Conservation (phyloP, 495 filamentous ascomycete species). For the Geoglossum glabrum region DNA sequence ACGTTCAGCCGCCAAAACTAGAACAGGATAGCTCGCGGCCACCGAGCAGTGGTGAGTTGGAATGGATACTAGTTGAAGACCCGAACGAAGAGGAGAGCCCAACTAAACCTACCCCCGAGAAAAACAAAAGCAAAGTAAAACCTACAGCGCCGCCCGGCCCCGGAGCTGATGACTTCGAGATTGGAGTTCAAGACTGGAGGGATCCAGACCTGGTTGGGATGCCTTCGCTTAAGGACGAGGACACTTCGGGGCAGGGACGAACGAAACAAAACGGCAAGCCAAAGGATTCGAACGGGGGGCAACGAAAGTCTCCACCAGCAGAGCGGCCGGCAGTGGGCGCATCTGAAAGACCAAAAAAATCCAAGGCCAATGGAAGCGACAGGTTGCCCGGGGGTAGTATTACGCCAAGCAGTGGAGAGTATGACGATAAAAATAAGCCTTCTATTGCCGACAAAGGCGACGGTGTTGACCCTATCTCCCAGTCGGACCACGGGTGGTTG, state of each 20-base stretch:
- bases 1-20: constrained; percentile 10
- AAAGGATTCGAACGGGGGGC: constrained; percentile 3
- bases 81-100: constrained; percentile 29
- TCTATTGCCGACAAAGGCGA: constrained; percentile 10
- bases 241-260: not conserved
- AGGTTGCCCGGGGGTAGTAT: constrained; percentile 45
- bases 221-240: constrained; percentile 13
- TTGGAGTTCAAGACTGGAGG: constrained; percentile 83
- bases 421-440: constrained; percentile 21
- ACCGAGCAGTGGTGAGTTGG: constrained; percentile 64
- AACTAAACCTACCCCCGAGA: not conserved
- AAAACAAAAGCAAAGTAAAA: constrained; percentile 6
- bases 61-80: constrained; percentile 56
- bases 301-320: constrained; percentile 8
- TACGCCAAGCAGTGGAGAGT: constrained; percentile 62
- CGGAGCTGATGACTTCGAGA: constrained; percentile 51
- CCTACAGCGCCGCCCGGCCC: constrained; percentile 17
- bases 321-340: constrained; percentile 4
- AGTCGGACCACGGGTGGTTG: not conserved
- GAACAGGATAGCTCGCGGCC: constrained; percentile 42
- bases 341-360: not conserved
- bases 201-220: constrained; percentile 53
- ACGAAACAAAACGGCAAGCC: not conserved
- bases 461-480: not conserved
- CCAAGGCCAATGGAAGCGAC: constrained; percentile 17